Conservation (phyloP, 179 eudicot species). For the Pouteria campechiana region DNA sequence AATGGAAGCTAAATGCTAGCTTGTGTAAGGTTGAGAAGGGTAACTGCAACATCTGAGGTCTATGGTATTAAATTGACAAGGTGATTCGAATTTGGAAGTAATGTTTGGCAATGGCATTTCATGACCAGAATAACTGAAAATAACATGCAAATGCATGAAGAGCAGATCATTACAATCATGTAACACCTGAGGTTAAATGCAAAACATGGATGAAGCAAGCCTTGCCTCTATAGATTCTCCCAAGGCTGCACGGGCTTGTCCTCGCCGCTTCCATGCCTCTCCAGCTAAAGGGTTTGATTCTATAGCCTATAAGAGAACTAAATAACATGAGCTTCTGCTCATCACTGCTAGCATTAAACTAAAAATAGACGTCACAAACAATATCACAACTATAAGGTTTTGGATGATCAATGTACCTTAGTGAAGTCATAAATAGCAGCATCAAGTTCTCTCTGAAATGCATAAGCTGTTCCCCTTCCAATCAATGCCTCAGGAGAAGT, state of each 20-base stretch:
- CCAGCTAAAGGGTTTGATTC: conserved; percentile 77
- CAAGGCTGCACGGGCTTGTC: conserved; percentile 96
- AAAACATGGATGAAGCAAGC: background rate
- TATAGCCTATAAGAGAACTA: conserved; percentile 51
- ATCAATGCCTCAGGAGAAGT: conserved; percentile 93
- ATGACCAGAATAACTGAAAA: too few species aligned
- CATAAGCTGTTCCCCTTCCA: conserved; percentile 99
- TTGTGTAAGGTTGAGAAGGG: too few species aligned
- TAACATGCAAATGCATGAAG: too few species aligned
- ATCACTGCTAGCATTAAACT: background rate
- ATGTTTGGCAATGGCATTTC: too few species aligned
- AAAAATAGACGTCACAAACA: background rate
- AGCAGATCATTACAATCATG: too few species aligned
- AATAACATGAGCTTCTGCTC: background rate
- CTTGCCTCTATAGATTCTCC: conserved; percentile 78
- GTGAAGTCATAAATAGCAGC: conserved; percentile 93
- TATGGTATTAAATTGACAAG: too few species aligned
- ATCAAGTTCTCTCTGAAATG: conserved; percentile 91
- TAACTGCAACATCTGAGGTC: too few species aligned
- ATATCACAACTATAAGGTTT: background rate
- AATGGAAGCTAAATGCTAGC: too few species aligned
- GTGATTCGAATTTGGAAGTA: too few species aligned
- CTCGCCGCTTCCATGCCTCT: conserved; percentile 99
- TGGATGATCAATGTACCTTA: conserved; percentile 34
- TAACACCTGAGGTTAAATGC: background rate